A percentile compares a stretch with the other conserved stretches of the same genome.
phyloP scores from a whole-genome alignment of 768 basidiomycete genomes.

The Boletus coccyginus region DNA sequence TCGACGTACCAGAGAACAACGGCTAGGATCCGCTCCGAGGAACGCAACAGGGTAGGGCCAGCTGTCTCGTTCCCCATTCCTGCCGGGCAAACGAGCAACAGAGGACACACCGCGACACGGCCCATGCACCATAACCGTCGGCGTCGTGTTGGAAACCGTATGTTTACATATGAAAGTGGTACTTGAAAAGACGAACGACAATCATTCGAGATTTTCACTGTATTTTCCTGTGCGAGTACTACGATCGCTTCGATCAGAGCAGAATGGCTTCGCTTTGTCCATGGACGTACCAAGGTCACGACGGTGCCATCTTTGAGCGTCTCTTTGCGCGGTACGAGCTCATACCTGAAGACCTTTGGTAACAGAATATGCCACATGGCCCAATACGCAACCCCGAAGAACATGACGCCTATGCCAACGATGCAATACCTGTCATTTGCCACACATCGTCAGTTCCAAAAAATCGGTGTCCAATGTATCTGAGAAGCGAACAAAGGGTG shows the following conservation, averaged over 20 bases:
- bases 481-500: not conserved
- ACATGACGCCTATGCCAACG: constrained; percentile 49
- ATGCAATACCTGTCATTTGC: constrained; percentile 43
- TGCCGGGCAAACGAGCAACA: no score
- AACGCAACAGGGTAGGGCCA: no score
- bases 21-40: no score
- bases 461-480: constrained; percentile 39
- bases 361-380: constrained; percentile 49
- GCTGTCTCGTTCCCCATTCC: no score
- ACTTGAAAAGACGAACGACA: no score
- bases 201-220: not conserved
- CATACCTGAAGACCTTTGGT: constrained; percentile 47
- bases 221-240: constrained; percentile 13
- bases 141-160: no score
- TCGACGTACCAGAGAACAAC: no score
- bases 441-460: not conserved
- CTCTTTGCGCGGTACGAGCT: constrained; percentile 48
- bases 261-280: no score
- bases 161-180: no score
- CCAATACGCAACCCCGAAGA: constrained; percentile 51
- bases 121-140: no score
- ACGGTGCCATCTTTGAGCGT: constrained; percentile 50
- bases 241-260: not conserved
- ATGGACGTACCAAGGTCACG: constrained; percentile 44
- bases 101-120: no score